Base-by-base conservation (phyloP, 148 eudicot species). In the Rhododendron mucronatum region DNA sequence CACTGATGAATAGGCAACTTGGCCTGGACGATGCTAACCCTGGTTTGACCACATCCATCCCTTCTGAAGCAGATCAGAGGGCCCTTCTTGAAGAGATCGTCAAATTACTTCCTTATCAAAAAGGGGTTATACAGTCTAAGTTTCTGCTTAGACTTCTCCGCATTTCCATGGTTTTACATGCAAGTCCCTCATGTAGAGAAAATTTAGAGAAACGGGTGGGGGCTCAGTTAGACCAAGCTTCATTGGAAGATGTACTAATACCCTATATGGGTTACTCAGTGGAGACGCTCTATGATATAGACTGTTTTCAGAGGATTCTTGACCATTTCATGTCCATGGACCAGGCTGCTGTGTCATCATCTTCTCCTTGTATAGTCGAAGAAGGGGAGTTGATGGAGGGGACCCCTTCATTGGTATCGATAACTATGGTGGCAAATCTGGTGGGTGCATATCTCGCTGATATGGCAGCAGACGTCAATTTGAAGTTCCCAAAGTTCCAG, bases 371-470 rank as follows among this genome's bases (percentile, higher is more conserved):
- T 23, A 88, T 86, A 65, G 85, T 85, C 1, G 95, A 92, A 65
- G 93, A 91, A n/a, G 92, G 61, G 4, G 89, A 86, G 82, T 26
- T 86, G 71, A 79, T 80, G 1, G 90, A 88, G 26, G 86, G 90
- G 23, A 79, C 93, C 9, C 89, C 90, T 63, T 89, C 93, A 2
- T 82, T 94, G 82, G 85, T 83, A 33, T 88, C 92, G 0, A 83
- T 92, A 71, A 91, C 96, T 4, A 83, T 89, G 88, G 97, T 94
- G 84, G 95, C 97, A 33, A 92, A 93, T 85, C 89, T 94, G 37
- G 91, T 94, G 57, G 97, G 93, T 78, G 91, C 91, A 4, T 94
- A 91, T 85, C 93, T 94, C 63, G 95, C 97, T 76, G 97, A 94
- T 63, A 93, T 94, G 35, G 97, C 97, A 3, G 88, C 94, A 5